phyloP scores from a whole-genome alignment of 345 rosid genomes.

The Excoecaria agallocha region DNA sequence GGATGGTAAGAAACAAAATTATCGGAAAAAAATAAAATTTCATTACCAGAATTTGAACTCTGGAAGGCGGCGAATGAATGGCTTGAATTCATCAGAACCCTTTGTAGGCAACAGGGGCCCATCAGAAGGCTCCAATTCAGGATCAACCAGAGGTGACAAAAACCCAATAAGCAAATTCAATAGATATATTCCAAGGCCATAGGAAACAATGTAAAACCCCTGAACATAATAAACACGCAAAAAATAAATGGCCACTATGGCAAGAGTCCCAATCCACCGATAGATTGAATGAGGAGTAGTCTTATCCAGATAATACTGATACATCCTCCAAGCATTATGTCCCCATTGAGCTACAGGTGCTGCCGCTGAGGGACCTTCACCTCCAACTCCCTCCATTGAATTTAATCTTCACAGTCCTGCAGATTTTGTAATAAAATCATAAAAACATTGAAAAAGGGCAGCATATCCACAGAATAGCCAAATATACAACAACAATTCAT shows the following conservation, averaged over 20 bases:
- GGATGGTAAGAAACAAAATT: background rate
- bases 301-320: slow-evolving; percentile 87
- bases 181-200: slow-evolving; percentile 88
- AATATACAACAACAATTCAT: background rate
- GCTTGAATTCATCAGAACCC: slow-evolving; percentile 97
- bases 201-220: slow-evolving; percentile 84
- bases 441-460: slow-evolving; percentile 5
- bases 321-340: slow-evolving; percentile 72
- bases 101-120: slow-evolving; percentile 87
- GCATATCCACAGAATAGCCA: background rate
- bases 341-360: slow-evolving; percentile 68
- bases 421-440: slow-evolving; percentile 15
- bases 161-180: slow-evolving; percentile 89
- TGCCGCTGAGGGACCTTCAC: slow-evolving; percentile 48
- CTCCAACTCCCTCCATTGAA: slow-evolving; percentile 76
- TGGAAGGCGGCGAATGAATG: slow-evolving; percentile 89
- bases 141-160: slow-evolving; percentile 90
- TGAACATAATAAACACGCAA: slow-evolving; percentile 68
- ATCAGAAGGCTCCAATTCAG: slow-evolving; percentile 68
- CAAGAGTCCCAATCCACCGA: slow-evolving; percentile 85
- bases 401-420: slow-evolving; percentile 33
- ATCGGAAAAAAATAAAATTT: background rate
- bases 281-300: slow-evolving; percentile 71
- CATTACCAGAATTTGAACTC: slow-evolving; percentile 95
- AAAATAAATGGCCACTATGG: slow-evolving; percentile 47